A percentile compares a stretch with the other conserved stretches of the same genome.
Conservation (phyloP, 23 red algal species). For the Gracilaria gracilis region DNA sequence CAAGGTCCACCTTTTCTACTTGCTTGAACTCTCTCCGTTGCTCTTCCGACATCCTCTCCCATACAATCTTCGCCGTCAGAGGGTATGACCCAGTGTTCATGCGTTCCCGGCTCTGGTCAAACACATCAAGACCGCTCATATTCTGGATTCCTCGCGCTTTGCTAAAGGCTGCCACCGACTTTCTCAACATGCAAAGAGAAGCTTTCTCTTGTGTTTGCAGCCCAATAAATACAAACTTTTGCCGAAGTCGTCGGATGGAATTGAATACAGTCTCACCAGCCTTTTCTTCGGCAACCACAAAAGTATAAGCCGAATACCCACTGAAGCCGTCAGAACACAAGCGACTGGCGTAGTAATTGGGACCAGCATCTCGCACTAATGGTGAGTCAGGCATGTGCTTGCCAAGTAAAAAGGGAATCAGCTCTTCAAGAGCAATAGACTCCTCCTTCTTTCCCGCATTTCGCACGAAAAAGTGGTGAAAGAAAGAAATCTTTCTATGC, state of each 20-base stretch:
- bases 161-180: conserved; percentile 23
- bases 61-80: conserved; percentile 26
- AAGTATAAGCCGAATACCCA: conserved; percentile 22
- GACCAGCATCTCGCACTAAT: conserved; percentile 40
- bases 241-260: conserved; percentile 21
- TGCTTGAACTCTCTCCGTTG: conserved; percentile 43
- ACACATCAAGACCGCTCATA: conserved; percentile 35
- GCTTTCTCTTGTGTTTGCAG: conserved; percentile 55
- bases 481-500: conserved; percentile 73
- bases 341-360: conserved; percentile 51
- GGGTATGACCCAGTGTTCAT: conserved; percentile 62
- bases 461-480: conserved; percentile 72
- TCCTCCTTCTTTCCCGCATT: conserved; percentile 41
- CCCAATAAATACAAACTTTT: conserved; percentile 62
- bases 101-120: conserved; percentile 25
- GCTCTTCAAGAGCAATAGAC: conserved; percentile 3
- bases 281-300: conserved; percentile 10
- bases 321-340: conserved; percentile 50
- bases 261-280: conserved; percentile 28
- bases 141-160: conserved; percentile 47
- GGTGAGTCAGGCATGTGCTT: conserved; percentile 43
- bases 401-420: conserved; percentile 37
- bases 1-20: conserved; percentile 61
- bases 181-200: conserved; percentile 64
- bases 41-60: conserved; percentile 49